phyloP scores from a whole-genome alignment of 192 early-diverging fungal genomes.

The Coemansia sp. region DNA sequence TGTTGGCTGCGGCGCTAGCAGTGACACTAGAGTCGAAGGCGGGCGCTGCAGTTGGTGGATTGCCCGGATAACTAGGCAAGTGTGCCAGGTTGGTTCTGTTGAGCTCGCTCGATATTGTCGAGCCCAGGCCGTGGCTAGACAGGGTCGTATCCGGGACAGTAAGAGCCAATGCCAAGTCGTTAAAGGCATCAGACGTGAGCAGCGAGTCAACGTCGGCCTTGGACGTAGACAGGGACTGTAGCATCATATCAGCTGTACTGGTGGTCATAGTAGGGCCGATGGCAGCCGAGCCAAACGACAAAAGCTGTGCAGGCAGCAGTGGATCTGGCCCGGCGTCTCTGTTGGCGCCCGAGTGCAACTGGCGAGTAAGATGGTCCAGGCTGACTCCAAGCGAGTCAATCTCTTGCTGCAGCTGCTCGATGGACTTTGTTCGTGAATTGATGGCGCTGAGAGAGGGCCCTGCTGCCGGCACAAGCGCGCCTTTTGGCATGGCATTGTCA shows the following conservation, averaged over 20 bases:
- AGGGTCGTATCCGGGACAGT: background rate
- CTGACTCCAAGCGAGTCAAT: conserved; percentile 18
- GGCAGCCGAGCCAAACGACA: background rate
- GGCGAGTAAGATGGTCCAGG: conserved; percentile 25
- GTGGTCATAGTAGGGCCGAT: background rate
- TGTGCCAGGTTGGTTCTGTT: conserved; percentile 1
- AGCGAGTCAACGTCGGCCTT: conserved; percentile 4
- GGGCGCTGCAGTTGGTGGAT: background rate
- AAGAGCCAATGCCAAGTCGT: conserved; percentile 2
- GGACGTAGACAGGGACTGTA: background rate
- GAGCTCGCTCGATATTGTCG: background rate
- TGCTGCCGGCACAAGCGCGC: conserved; percentile 9
- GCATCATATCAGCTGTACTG: background rate
- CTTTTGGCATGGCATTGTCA: background rate
- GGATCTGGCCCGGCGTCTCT: background rate
- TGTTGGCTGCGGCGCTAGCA: background rate
- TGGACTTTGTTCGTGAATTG: conserved; percentile 19
- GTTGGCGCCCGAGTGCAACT: conserved; percentile 4
- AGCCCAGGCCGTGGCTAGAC: background rate
- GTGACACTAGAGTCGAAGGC: background rate
- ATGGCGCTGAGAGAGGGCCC: conserved; percentile 4
- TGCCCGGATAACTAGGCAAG: background rate
- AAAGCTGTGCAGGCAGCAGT: background rate
- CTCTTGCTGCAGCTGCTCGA: conserved; percentile 34
- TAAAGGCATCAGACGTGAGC: conserved; percentile 2